phyloP scores from a whole-genome alignment of 768 basidiomycete genomes.

The Boletus sp. region DNA sequence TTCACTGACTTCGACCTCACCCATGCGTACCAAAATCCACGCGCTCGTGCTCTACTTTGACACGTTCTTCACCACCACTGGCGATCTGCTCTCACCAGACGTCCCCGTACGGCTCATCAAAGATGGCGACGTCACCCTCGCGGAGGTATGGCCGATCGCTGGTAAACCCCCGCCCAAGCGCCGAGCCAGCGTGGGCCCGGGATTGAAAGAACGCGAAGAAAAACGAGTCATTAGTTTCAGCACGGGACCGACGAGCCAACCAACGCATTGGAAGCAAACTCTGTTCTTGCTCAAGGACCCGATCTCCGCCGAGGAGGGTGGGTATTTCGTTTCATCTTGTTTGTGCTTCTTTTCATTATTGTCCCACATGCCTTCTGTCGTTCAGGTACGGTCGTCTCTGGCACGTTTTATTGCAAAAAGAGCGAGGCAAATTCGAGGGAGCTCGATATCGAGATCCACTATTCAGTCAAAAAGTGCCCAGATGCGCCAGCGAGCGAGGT shows the following conservation, averaged over 20 bases:
- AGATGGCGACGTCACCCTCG: constrained; percentile 59
- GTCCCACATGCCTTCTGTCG: neutral
- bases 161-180: constrained; percentile 60
- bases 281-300: constrained; percentile 83
- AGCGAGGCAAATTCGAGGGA: constrained; percentile 80
- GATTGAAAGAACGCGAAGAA: constrained; percentile 40
- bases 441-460: constrained; percentile 90
- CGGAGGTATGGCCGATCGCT: constrained; percentile 79
- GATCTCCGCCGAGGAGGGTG: constrained; percentile 73
- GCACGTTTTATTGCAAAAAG: constrained; percentile 84
- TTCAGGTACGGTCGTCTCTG: constrained; percentile 69
- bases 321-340: constrained; percentile 17
- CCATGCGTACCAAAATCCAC: constrained; percentile 63
- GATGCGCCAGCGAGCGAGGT: constrained; percentile 38
- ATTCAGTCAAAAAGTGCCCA: constrained; percentile 43
- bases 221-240: constrained; percentile 69
- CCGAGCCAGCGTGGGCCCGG: constrained; percentile 52
- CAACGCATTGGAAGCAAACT: constrained; percentile 98
- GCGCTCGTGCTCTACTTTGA: constrained; percentile 93
- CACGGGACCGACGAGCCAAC: constrained; percentile 81
- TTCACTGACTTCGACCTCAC: constrained; percentile 59
- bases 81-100: constrained; percentile 53
- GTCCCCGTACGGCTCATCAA: constrained; percentile 55
- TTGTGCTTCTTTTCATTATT: neutral
- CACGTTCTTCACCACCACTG: constrained; percentile 74